Conservation (phyloP, 2,329 filamentous ascomycete species). For the Didymella sp. region DNA sequence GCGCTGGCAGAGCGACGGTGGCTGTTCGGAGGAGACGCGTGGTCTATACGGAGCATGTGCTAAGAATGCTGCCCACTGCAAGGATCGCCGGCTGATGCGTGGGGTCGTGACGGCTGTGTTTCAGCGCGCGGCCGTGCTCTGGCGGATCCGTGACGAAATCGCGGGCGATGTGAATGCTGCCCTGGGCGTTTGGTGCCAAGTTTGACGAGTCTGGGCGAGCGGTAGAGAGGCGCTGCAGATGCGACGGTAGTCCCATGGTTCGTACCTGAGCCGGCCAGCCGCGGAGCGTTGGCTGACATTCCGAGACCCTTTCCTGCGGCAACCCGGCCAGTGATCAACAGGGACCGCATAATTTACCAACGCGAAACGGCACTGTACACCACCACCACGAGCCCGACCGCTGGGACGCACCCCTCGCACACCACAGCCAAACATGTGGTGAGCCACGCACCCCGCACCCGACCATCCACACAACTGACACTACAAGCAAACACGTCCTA, state of each 20-base stretch:
- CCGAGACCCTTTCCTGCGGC: background rate
- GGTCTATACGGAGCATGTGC: constrained; percentile 25
- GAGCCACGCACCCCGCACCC: constrained; percentile 28
- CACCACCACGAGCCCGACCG: no score
- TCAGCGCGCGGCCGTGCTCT: constrained; percentile 25
- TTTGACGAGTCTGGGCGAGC: background rate
- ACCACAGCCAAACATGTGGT: constrained; percentile 32
- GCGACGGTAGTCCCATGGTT: background rate
- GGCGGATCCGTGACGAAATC: background rate
- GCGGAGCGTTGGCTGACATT: background rate
- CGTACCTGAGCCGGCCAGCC: background rate
- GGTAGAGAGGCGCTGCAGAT: background rate
- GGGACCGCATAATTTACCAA: background rate
- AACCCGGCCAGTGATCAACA: background rate
- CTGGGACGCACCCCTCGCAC: background rate
- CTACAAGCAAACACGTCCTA: constrained; percentile 88
- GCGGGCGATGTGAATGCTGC: background rate
- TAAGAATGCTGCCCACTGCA: constrained; percentile 39
- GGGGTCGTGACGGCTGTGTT: constrained; percentile 32
- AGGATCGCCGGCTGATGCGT: constrained; percentile 33
- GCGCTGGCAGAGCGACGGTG: constrained; percentile 4
- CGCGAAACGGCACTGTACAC: no score
- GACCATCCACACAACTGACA: constrained; percentile 11
- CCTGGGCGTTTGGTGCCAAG: background rate
- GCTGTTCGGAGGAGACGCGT: constrained; percentile 23